These are phyloP conservation scores for Laguncularia racemosa DNA, from an alignment of 345 rosid species.

Conservation along the genomic window DNA sequence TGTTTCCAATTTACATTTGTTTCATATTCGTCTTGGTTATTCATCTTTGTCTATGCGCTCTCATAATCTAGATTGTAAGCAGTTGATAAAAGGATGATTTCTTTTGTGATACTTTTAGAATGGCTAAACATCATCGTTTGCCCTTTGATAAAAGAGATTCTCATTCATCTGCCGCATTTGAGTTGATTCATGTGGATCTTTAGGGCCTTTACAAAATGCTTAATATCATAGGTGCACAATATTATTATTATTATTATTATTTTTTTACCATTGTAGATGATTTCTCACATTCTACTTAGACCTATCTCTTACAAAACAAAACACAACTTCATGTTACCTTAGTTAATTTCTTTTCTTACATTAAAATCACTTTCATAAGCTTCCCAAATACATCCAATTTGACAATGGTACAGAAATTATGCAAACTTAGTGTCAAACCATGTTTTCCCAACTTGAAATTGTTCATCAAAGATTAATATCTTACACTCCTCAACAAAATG, in stretches of 20 bases:
- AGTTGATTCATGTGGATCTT: neutral
- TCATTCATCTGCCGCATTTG: neutral
- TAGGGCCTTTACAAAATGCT: neutral
- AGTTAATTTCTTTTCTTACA: neutral
- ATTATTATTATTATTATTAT: too few relatives aligned
- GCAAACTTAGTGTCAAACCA: neutral
- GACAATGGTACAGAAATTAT: neutral
- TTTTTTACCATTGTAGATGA: neutral
- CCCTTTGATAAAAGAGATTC: neutral
- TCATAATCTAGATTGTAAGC: too few relatives aligned
- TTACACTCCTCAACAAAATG: slow-evolving; percentile 1
- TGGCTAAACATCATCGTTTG: too few relatives aligned
- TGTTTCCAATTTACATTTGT: too few relatives aligned
- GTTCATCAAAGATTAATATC: neutral
- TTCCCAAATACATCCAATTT: neutral
- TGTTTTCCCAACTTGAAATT: neutral
- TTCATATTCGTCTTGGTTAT: too few relatives aligned
- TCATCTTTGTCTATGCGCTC: too few relatives aligned
- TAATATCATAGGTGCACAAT: neutral
- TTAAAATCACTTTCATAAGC: neutral
- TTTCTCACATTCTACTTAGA: neutral
- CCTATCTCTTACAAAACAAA: neutral
- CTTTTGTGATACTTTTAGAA: too few relatives aligned
- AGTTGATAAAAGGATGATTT: too few relatives aligned
- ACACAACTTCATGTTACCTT: neutral